These are phyloP conservation scores for Globisporangium iwayamae DNA, from an alignment of 352 stramenopile species.

Conservation along the genomic window DNA sequence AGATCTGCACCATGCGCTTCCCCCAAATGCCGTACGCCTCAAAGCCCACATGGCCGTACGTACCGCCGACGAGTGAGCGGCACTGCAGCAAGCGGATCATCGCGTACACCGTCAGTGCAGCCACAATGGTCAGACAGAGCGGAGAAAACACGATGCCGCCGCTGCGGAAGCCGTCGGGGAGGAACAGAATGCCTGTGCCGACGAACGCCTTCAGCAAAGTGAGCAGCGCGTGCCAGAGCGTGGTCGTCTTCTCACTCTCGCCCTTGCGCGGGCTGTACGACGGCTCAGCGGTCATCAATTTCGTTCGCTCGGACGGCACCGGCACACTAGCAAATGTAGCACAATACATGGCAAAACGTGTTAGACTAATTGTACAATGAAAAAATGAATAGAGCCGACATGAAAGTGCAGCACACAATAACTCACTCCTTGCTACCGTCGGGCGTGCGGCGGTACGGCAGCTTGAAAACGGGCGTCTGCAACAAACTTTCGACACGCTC, in stretches of 20 bases:
- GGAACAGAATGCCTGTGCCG: conserved; percentile 73
- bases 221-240: conserved; percentile 71
- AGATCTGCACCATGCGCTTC: conserved; percentile 71
- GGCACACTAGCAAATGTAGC: conserved; percentile 16
- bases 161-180: conserved; percentile 71
- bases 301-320: conserved; percentile 31
- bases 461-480: conserved; percentile 50
- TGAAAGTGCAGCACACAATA: too few relatives aligned
- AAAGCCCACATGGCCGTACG: conserved; percentile 72
- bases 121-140: conserved; percentile 57
- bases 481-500: conserved; percentile 64
- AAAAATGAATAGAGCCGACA: too few relatives aligned
- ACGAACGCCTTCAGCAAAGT: conserved; percentile 83
- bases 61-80: conserved; percentile 60
- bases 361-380: background rate
- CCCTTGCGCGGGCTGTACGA: conserved; percentile 26
- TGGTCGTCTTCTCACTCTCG: conserved; percentile 64
- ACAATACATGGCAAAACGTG: background rate
- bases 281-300: conserved; percentile 24
- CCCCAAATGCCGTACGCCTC: conserved; percentile 66
- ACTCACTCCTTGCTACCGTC: conserved; percentile 6
- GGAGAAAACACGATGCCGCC: conserved; percentile 74
- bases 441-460: conserved; percentile 21
- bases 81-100: conserved; percentile 79
- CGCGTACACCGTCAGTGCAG: conserved; percentile 63